phyloP scores from a whole-genome alignment of 208 protist species.

The Leptomonas pyrrhocoris region DNA sequence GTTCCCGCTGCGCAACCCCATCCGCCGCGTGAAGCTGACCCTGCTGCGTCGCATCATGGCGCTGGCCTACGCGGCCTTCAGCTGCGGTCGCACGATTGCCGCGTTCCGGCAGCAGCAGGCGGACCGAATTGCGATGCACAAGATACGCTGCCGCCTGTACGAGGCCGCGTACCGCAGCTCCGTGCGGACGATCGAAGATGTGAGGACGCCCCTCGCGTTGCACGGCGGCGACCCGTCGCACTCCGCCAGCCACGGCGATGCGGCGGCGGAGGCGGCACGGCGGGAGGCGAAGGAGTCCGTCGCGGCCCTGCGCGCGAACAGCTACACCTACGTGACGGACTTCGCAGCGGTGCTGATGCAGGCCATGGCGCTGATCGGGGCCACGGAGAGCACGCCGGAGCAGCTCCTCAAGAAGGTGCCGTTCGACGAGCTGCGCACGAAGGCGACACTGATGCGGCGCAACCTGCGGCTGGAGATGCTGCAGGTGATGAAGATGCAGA shows the following conservation, averaged over 20 bases:
- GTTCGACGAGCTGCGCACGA: slow-evolving; percentile 34
- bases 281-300: neutral
- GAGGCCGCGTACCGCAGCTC: neutral
- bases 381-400: slow-evolving; percentile 34
- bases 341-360: slow-evolving; percentile 23
- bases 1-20: slow-evolving; percentile 46
- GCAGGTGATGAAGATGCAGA: slow-evolving; percentile 20
- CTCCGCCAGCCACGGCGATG: neutral
- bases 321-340: slow-evolving; percentile 30
- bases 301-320: slow-evolving; percentile 26
- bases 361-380: slow-evolving; percentile 20
- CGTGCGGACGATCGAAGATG: neutral
- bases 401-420: slow-evolving; percentile 34
- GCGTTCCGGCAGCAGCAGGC: slow-evolving; percentile 24
- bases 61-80: slow-evolving; percentile 43
- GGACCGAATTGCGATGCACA: slow-evolving; percentile 30
- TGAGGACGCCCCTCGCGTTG: neutral
- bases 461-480: slow-evolving; percentile 44
- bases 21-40: slow-evolving; percentile 41
- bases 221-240: neutral
- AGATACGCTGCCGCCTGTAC: slow-evolving; percentile 19
- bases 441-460: slow-evolving; percentile 35
- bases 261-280: neutral
- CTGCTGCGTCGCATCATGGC: slow-evolving; percentile 37
- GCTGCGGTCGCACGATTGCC: slow-evolving; percentile 26